Conservation (phyloP, 2,329 filamentous ascomycete genomes). For the Diaporthe helianthi region DNA sequence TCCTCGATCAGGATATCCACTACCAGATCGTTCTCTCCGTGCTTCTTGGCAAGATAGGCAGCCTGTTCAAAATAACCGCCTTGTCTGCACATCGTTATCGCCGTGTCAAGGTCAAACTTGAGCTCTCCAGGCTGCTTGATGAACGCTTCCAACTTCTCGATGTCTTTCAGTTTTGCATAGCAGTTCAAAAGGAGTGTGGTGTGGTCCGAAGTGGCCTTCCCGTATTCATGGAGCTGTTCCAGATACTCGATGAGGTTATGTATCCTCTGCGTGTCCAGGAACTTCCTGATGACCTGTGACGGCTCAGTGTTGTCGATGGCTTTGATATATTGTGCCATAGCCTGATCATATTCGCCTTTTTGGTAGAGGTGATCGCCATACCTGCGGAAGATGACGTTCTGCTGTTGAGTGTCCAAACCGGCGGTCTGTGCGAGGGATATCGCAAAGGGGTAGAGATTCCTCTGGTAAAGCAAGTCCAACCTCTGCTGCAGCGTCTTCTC, state of each 20-base stretch:
- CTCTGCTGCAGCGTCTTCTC: constrained; percentile 91
- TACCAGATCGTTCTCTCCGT: constrained; percentile 91
- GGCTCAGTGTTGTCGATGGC: constrained; percentile 97
- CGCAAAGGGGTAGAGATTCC: constrained; percentile 89
- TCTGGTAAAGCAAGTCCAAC: constrained; percentile 90
- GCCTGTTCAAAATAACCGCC: constrained; percentile 97
- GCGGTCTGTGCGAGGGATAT: constrained; percentile 93
- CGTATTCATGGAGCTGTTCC: constrained; percentile 93
- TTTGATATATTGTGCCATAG: constrained; percentile 98
- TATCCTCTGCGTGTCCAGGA: constrained; percentile 95
- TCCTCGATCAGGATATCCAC: constrained; percentile 97
- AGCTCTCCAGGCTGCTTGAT: constrained; percentile 95
- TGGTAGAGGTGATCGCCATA: constrained; percentile 96
- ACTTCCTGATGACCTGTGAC: constrained; percentile 96
- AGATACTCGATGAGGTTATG: constrained; percentile 97
- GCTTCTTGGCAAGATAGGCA: constrained; percentile 91
- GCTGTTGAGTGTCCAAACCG: constrained; percentile 79
- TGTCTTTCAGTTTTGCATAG: constrained; percentile 97
- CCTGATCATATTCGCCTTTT: constrained; percentile 93
- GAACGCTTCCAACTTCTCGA: constrained; percentile 93
- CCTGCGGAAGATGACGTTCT: constrained; percentile 89
- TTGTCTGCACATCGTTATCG: constrained; percentile 96
- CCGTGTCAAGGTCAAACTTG: constrained; percentile 96
- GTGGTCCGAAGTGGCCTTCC: constrained; percentile 92
- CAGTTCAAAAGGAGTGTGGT: constrained; percentile 95